Conservation (phyloP, 2,329 filamentous ascomycete species). For the Neofusicoccum umdonicola region DNA sequence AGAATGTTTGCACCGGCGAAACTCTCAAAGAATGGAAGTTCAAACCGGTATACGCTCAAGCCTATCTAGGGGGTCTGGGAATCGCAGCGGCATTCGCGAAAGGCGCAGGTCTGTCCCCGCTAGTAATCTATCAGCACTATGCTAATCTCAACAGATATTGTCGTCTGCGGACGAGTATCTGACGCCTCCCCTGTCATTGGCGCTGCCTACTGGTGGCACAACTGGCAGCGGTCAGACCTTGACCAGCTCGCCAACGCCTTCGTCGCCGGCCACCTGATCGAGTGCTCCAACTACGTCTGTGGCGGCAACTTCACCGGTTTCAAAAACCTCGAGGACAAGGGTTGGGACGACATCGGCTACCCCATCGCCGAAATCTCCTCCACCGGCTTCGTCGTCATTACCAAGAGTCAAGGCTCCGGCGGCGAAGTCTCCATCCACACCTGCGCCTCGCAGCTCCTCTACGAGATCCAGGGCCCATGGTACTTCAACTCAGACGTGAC, state of each 20-base stretch:
- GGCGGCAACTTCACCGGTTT: slow-evolving; percentile 47
- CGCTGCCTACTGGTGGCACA: slow-evolving; percentile 46
- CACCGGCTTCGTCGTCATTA: slow-evolving; percentile 28
- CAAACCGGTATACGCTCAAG: slow-evolving; percentile 35
- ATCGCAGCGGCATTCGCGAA: slow-evolving; percentile 41
- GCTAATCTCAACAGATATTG: slow-evolving; percentile 33
- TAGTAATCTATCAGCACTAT: background rate
- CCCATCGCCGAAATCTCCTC: slow-evolving; percentile 31
- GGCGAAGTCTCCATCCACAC: slow-evolving; percentile 22
- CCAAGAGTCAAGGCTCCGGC: slow-evolving; percentile 23
- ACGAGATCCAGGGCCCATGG: slow-evolving; percentile 43
- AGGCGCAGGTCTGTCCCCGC: slow-evolving; percentile 32
- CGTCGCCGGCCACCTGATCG: slow-evolving; percentile 45
- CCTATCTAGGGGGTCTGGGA: slow-evolving; percentile 45
- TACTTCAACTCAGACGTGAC: slow-evolving; percentile 60
- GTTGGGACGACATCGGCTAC: slow-evolving; percentile 34
- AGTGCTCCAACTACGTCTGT: slow-evolving; percentile 44
- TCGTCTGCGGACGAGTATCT: slow-evolving; percentile 45
- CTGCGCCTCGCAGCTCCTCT: slow-evolving; percentile 21
- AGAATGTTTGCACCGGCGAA: slow-evolving; percentile 41
- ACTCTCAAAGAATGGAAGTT: slow-evolving; percentile 35
- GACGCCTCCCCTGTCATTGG: slow-evolving; percentile 47
- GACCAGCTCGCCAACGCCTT: slow-evolving; percentile 44
- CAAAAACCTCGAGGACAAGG: slow-evolving; percentile 34
- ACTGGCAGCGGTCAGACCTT: slow-evolving; percentile 39